phyloP scores from a whole-genome alignment of 768 basidiomycete genomes.

The Astraeus odoratus region DNA sequence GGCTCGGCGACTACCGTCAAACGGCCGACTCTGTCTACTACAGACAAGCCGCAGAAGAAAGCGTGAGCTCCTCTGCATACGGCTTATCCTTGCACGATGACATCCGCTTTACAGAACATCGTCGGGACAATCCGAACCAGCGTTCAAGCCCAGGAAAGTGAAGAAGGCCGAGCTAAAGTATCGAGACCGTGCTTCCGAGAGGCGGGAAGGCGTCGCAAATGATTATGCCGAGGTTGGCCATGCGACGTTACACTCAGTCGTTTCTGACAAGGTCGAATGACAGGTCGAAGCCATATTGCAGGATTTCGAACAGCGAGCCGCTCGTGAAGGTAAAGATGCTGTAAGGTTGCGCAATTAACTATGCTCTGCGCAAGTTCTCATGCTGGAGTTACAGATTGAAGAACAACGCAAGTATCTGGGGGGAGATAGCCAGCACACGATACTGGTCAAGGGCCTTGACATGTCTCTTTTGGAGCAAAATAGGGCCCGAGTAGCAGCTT shows the following conservation, averaged over 20 bases:
- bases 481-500: slow-evolving; percentile 55
- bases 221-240: slow-evolving; percentile 64
- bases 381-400: slow-evolving; percentile 46
- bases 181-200: slow-evolving; percentile 71
- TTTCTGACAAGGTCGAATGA: too few relatives aligned
- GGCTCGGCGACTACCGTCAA: slow-evolving; percentile 12
- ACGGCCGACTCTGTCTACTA: slow-evolving; percentile 1
- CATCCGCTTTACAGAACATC: slow-evolving; percentile 33
- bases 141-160: slow-evolving; percentile 78
- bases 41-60: slow-evolving; percentile 9
- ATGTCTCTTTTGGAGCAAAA: slow-evolving; percentile 79
- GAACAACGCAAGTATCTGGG: slow-evolving; percentile 73
- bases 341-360: slow-evolving; percentile 33
- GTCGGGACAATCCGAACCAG: slow-evolving; percentile 46
- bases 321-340: slow-evolving; percentile 49
- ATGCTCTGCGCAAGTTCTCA: neutral
- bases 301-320: slow-evolving; percentile 67
- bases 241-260: neutral
- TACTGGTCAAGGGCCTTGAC: slow-evolving; percentile 88
- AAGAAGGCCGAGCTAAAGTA: slow-evolving; percentile 57
- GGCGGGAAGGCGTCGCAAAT: slow-evolving; percentile 56
- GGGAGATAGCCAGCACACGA: slow-evolving; percentile 78
- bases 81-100: neutral
- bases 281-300: slow-evolving; percentile 78
- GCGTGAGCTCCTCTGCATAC: slow-evolving; percentile 10